Evolutionary conservation across 768 basidiomycete genomes (phyloP).

Genomic region (Amanita pallidorosea): DNA sequence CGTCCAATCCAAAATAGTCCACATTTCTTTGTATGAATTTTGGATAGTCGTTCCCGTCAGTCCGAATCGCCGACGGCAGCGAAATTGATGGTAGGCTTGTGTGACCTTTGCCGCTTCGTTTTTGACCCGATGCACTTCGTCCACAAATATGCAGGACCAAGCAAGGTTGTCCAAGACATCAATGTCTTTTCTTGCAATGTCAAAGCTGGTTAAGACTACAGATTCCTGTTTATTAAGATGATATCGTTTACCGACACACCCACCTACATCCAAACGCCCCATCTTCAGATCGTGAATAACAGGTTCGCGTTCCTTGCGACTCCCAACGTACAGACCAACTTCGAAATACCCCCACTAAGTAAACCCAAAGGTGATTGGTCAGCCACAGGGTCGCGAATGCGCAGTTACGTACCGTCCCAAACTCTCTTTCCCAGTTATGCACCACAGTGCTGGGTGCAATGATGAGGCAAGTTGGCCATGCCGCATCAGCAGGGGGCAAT

Average conservation of each 20-base stretch:
- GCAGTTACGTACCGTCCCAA: constrained; percentile 47
- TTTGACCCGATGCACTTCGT: constrained; percentile 89
- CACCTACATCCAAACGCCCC: constrained; percentile 79
- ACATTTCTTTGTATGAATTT: constrained; percentile 84
- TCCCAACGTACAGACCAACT: constrained; percentile 59
- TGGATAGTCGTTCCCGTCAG: constrained; percentile 77
- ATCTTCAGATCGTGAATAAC: constrained; percentile 64
- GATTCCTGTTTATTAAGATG: background rate
- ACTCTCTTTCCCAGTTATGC: constrained; percentile 84
- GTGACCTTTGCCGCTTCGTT: constrained; percentile 61
- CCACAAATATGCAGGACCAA: constrained; percentile 69
- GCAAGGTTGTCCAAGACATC: constrained; percentile 55
- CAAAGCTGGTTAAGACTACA: constrained; percentile 78
- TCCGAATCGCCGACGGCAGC: constrained; percentile 64
- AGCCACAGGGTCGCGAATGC: background rate
- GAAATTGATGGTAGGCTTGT: constrained; percentile 59
- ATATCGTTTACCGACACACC: constrained; percentile 16
- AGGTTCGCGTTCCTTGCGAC: constrained; percentile 36
- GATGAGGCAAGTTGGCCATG: constrained; percentile 84
- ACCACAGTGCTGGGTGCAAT: constrained; percentile 81
- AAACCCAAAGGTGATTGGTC: background rate
- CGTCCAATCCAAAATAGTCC: constrained; percentile 91
- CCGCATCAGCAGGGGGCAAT: constrained; percentile 55
- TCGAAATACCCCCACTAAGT: constrained; percentile 91
- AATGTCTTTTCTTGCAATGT: constrained; percentile 63